phyloP scores from a whole-genome alignment of 192 early-diverging fungal species.

The Irineochytrium annulatum region DNA sequence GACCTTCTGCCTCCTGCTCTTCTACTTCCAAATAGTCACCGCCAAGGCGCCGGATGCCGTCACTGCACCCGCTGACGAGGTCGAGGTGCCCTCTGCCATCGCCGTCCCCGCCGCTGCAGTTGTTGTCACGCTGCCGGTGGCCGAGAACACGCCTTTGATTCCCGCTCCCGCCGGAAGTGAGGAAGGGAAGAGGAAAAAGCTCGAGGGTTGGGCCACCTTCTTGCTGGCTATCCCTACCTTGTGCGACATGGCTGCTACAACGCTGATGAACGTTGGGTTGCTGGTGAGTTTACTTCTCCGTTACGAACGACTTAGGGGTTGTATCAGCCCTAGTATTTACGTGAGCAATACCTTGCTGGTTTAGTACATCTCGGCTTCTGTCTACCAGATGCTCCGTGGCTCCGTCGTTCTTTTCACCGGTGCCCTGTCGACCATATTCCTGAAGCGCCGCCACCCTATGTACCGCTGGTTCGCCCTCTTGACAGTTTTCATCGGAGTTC shows the following conservation, averaged over 20 bases:
- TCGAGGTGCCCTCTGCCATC: no score
- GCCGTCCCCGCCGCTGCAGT: constrained; percentile 4
- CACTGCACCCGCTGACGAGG: neutral
- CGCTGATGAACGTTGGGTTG: constrained; percentile 96
- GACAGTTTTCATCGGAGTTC: constrained; percentile 81
- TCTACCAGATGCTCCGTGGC: constrained; percentile 97
- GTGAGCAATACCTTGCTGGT: no score
- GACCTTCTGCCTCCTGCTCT: constrained; percentile 67
- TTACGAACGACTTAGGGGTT: no score
- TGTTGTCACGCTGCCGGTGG: constrained; percentile 6
- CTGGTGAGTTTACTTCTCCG: constrained; percentile 31
- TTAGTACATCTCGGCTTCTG: constrained; percentile 72
- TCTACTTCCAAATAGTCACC: constrained; percentile 34
- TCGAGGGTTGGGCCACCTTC: constrained; percentile 53
- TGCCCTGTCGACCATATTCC: constrained; percentile 80
- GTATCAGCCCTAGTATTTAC: constrained; percentile 17
- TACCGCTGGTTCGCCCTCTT: constrained; percentile 83
- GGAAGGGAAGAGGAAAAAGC: constrained; percentile 20
- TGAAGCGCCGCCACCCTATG: constrained; percentile 66
- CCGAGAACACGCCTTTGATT: constrained; percentile 23
- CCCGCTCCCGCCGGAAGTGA: neutral
- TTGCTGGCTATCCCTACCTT: constrained; percentile 76
- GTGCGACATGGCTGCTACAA: constrained; percentile 75
- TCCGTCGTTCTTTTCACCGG: constrained; percentile 93
- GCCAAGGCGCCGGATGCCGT: neutral